Conservation (phyloP, 805 yeast genomes). For the Starmerella sirachaensis region DNA sequence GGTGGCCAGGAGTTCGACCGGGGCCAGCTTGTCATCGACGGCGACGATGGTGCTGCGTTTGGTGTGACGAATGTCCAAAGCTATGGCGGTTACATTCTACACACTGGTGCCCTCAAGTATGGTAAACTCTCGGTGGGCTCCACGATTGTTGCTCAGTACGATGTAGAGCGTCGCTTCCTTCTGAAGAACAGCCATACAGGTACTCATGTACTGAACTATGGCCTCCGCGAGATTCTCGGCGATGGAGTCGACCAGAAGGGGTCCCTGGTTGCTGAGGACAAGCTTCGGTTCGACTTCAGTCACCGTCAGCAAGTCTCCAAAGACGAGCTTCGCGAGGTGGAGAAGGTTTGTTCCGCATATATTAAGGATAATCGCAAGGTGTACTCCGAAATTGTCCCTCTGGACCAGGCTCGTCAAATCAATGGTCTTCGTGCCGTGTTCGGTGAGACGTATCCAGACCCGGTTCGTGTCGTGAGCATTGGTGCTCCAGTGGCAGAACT, state of each 20-base stretch:
- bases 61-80: conserved; percentile 82
- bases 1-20: conserved; percentile 99
- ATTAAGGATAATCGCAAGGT: conserved; percentile 63
- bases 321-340: conserved; percentile 63
- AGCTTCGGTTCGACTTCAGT: conserved; percentile 90
- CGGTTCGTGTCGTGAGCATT: conserved; percentile 93
- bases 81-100: conserved; percentile 91
- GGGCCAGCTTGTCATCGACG: conserved; percentile 85
- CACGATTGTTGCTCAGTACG: conserved; percentile 71
- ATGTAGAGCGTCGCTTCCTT: conserved; percentile 90
- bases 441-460: conserved; percentile 98
- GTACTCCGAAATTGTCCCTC: conserved; percentile 69
- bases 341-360: conserved; percentile 56
- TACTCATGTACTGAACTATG: conserved; percentile 87
- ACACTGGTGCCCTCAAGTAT: conserved; percentile 75
- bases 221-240: conserved; percentile 76
- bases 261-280: conserved; percentile 89
- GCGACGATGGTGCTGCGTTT: conserved; percentile 81
- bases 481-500: conserved; percentile 83
- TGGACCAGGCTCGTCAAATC: conserved; percentile 61
- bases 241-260: conserved; percentile 90
- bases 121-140: conserved; percentile 62
- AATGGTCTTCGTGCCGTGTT: conserved; percentile 91
- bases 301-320: conserved; percentile 74
- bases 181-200: conserved; percentile 97